Base-by-base conservation (phyloP, 2,329 filamentous ascomycete species). In the Pseudogymnoascus sp. region DNA sequence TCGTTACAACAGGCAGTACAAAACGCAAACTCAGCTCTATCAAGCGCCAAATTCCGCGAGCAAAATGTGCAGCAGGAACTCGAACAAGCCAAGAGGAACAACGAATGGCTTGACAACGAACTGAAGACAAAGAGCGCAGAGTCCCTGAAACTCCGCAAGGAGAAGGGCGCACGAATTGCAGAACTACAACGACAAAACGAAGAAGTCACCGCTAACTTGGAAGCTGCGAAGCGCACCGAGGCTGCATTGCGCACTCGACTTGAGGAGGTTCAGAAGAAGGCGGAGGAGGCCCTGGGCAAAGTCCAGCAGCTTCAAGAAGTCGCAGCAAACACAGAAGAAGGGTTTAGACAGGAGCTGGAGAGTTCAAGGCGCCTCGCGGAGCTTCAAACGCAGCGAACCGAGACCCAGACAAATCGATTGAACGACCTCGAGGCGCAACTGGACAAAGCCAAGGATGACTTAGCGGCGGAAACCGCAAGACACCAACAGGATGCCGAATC, bases 71-170 rank as follows among this genome's bases (percentile, higher is more conserved):
- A 94, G 73, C 92, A 97, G 73, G 92, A 97, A 73, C 81, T 97
- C 36, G 91, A 96, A 41, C 80, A 95, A 61, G 85, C 93, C 15
- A 91, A 91, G 72, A 89, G 88, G 69, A 96, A 91, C 76, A 90
- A 90, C 66, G 93, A 97, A 68, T 99, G 91, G 89, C 88, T 94
- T 61, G 91, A 97, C 70, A 86, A 82, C 41, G 94, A 99, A 73
- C 82, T 97, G 20, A 93, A 96, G 77, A 92, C 90, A 0, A 96
- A 96, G 76, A 87, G 84, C 64, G 84, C 87, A 7, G 94, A 99
- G 71, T 86, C 91, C 57, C 83, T 93, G 66, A 96, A 92, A 70
- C 93, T 89, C 74, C 86, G 94, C 65, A 97, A 96, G 71, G 94
- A 99, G 72, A 97, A 97, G 80, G 90, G 90, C 64, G 87, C 91